Percentiles rank a stretch among this genome's conserved stretches.
phyloP scores from a whole-genome alignment of 305 asterid species.

The Fraxinus nigra region DNA sequence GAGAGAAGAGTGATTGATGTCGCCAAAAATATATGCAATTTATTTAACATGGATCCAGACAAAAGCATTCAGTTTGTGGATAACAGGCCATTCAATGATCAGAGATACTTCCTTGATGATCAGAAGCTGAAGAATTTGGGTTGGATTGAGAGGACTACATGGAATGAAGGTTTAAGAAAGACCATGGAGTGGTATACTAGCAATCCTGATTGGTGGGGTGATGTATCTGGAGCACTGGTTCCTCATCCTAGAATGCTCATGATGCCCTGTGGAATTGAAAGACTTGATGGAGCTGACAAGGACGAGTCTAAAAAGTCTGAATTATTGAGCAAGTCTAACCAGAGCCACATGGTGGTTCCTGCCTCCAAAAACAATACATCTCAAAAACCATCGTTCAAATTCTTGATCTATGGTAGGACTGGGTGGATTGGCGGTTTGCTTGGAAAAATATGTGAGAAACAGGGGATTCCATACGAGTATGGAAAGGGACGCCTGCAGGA shows the following conservation, averaged over 20 bases:
- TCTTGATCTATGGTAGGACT: constrained; percentile 80
- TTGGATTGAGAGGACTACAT: too few relatives aligned
- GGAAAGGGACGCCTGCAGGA: constrained; percentile 81
- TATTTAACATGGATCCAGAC: constrained; percentile 71
- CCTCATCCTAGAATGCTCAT: constrained; percentile 95
- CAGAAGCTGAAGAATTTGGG: too few relatives aligned
- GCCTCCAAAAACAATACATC: constrained; percentile 39
- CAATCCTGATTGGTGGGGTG: constrained; percentile 96
- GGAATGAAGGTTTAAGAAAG: too few relatives aligned
- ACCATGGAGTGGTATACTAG: constrained; percentile 78
- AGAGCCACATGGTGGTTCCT: constrained; percentile 45
- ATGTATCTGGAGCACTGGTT: constrained; percentile 87
- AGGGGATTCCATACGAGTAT: constrained; percentile 66
- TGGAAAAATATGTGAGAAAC: constrained; percentile 77
- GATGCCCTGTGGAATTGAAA: constrained; percentile 85
- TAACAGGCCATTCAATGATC: too few relatives aligned
- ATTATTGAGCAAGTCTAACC: constrained; percentile 37
- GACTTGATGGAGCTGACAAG: constrained; percentile 66
- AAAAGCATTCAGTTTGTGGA: constrained; percentile 71
- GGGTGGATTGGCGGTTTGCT: constrained; percentile 95
- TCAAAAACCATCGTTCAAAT: constrained; percentile 55
- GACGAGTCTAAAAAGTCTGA: constrained; percentile 50
- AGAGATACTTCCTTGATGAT: too few relatives aligned
- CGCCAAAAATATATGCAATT: constrained; percentile 73
- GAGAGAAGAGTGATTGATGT: constrained; percentile 90